A percentile compares a stretch with the other conserved stretches of the same genome.
These are phyloP conservation scores for Lecanicillium sp. DNA, from an alignment of 2,329 filamentous ascomycete species.

Conservation along the genomic window DNA sequence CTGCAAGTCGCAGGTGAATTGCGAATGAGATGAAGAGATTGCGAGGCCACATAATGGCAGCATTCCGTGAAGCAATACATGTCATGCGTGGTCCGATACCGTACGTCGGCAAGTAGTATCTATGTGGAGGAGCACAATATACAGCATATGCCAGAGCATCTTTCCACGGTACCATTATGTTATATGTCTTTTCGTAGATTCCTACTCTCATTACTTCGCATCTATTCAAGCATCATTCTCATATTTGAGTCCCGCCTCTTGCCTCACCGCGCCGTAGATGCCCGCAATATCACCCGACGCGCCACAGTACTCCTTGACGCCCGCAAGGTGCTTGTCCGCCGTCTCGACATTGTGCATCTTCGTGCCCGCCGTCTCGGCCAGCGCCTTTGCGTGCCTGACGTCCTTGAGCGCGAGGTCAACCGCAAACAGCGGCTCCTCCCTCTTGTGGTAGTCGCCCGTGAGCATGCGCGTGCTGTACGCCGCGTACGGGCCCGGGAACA, in stretches of 20 bases:
- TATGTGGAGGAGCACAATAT: too few species aligned
- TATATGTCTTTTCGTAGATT: too few species aligned
- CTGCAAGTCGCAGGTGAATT: too few species aligned
- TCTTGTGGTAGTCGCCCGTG: slow-evolving; percentile 67
- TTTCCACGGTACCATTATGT: too few species aligned
- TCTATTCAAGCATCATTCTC: slow-evolving; percentile 45
- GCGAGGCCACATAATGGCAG: too few species aligned
- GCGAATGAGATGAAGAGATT: too few species aligned
- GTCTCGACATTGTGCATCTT: slow-evolving; percentile 60
- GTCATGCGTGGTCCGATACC: too few species aligned
- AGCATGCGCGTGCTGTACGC: slow-evolving; percentile 72
- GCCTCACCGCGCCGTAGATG: slow-evolving; percentile 74
- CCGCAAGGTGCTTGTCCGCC: slow-evolving; percentile 61
- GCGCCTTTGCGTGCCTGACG: slow-evolving; percentile 61
- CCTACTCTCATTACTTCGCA: background rate
- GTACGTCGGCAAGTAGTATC: too few species aligned
- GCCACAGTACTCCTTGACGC: slow-evolving; percentile 62
- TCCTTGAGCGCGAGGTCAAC: slow-evolving; percentile 83
- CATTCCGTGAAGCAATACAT: too few species aligned
- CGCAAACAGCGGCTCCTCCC: slow-evolving; percentile 73
- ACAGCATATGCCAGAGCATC: too few species aligned
- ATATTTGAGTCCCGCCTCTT: slow-evolving; percentile 68
- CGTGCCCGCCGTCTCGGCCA: slow-evolving; percentile 59
- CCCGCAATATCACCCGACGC: slow-evolving; percentile 71
- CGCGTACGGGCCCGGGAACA: slow-evolving; percentile 71